These are phyloP conservation scores for Turnera subulata DNA, from an alignment of 345 rosid species.

Conservation along the genomic window DNA sequence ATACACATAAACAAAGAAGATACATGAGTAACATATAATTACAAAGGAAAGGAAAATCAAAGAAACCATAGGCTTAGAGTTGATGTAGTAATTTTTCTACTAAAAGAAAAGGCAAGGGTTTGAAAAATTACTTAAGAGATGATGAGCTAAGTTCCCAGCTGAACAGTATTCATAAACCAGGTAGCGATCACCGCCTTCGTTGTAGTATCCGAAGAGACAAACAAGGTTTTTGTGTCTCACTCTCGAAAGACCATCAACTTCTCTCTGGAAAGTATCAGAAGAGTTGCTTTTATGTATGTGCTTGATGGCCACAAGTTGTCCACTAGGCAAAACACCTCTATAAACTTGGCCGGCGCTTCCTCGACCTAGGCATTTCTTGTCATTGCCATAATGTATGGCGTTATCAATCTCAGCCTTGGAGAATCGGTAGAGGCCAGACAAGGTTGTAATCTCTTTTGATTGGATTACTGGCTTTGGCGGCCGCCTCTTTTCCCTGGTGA, in stretches of 20 bases:
- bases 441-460: slow-evolving; percentile 20
- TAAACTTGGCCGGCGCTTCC: slow-evolving; percentile 63
- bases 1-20: not conserved
- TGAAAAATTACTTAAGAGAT: slow-evolving; percentile 40
- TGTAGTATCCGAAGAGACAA: slow-evolving; percentile 52
- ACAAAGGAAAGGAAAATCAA: not conserved
- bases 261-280: slow-evolving; percentile 43
- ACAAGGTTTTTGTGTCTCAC: slow-evolving; percentile 60
- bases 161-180: slow-evolving; percentile 60
- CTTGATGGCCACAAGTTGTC: slow-evolving; percentile 55
- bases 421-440: slow-evolving; percentile 51
- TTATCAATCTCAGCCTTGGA: slow-evolving; percentile 55
- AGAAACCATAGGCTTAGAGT: not conserved
- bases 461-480: slow-evolving; percentile 5
- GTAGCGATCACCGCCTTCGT: slow-evolving; percentile 48
- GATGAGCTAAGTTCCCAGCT: slow-evolving; percentile 53
- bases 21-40: not conserved
- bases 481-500: slow-evolving; percentile 7
- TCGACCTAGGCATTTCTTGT: slow-evolving; percentile 34
- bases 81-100: not conserved
- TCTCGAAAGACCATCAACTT: slow-evolving; percentile 58
- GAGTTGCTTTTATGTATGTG: slow-evolving; percentile 37
- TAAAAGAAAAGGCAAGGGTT: not conserved
- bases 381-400: slow-evolving; percentile 36
- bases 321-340: slow-evolving; percentile 57